These are phyloP conservation scores for Xylariaceae sp. DNA, from an alignment of 2,329 filamentous ascomycete species.

Conservation along the genomic window DNA sequence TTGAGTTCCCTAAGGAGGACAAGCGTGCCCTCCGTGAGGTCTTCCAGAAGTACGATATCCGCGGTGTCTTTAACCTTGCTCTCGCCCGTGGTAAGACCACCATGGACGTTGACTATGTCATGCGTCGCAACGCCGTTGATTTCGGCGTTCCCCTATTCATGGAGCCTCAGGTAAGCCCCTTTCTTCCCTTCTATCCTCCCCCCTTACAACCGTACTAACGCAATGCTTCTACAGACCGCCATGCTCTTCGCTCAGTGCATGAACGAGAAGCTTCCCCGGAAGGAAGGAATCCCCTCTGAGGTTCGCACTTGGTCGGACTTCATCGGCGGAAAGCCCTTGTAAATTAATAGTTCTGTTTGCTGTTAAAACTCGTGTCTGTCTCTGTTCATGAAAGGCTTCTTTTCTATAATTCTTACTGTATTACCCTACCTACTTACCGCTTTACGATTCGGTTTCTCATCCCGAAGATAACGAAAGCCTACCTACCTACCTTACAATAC, in stretches of 20 bases:
- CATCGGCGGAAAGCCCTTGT: constrained; percentile 78
- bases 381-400: too few relatives aligned
- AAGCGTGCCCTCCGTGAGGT: constrained; percentile 92
- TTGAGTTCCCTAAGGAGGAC: constrained; percentile 94
- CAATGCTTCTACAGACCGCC: constrained; percentile 61
- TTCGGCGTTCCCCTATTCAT: constrained; percentile 97
- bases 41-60: constrained; percentile 95
- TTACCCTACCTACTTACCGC: too few relatives aligned
- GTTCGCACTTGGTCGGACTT: constrained; percentile 95
- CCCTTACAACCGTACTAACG: neutral
- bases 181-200: neutral
- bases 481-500: neutral
- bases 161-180: constrained; percentile 78
- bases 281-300: constrained; percentile 83
- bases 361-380: neutral
- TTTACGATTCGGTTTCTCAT: too few relatives aligned
- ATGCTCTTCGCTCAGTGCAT: constrained; percentile 95
- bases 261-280: constrained; percentile 87
- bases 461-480: too few relatives aligned
- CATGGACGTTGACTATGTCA: constrained; percentile 93
- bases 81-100: constrained; percentile 76
- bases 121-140: constrained; percentile 96
- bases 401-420: too few relatives aligned
- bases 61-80: constrained; percentile 92
- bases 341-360: constrained; percentile 3